Evolutionary conservation across 495 filamentous ascomycete species (phyloP).

Genomic region (Trichoderma reesei): DNA sequence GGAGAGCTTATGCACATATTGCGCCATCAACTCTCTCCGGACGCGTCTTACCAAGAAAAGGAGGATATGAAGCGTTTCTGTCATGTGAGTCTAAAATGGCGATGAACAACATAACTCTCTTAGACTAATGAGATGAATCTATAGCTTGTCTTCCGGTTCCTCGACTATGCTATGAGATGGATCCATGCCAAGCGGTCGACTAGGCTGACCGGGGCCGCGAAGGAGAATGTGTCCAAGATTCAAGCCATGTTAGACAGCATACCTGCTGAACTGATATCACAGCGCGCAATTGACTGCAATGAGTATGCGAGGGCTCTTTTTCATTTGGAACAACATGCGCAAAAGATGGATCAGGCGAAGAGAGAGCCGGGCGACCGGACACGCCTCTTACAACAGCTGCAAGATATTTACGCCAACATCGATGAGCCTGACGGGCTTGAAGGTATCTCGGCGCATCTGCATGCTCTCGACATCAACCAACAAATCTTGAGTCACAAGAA

Average conservation of each 20-base stretch:
- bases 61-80: slow-evolving; percentile 72
- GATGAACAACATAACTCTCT: not conserved
- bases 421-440: slow-evolving; percentile 97
- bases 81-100: slow-evolving; percentile 50
- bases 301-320: slow-evolving; percentile 88
- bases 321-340: slow-evolving; percentile 87
- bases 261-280: slow-evolving; percentile 76
- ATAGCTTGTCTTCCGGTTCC: slow-evolving; percentile 77
- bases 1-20: slow-evolving; percentile 64
- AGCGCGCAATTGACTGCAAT: slow-evolving; percentile 78
- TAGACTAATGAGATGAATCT: slow-evolving; percentile 9
- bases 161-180: slow-evolving; percentile 90
- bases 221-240: slow-evolving; percentile 25
- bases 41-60: slow-evolving; percentile 42
- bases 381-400: slow-evolving; percentile 60
- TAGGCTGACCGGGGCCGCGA: slow-evolving; percentile 22
- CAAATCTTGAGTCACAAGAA: slow-evolving; percentile 87
- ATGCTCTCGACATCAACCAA: slow-evolving; percentile 75
- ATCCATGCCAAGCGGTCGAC: slow-evolving; percentile 60
- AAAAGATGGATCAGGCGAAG: slow-evolving; percentile 39
- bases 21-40: slow-evolving; percentile 43
- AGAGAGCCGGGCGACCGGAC: slow-evolving; percentile 34
- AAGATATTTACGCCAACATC: slow-evolving; percentile 91
- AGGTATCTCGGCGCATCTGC: slow-evolving; percentile 78
- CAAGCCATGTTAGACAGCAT: slow-evolving; percentile 48